These are phyloP conservation scores for Cyathus striatus DNA, from an alignment of 768 basidiomycete species.

Conservation along the genomic window DNA sequence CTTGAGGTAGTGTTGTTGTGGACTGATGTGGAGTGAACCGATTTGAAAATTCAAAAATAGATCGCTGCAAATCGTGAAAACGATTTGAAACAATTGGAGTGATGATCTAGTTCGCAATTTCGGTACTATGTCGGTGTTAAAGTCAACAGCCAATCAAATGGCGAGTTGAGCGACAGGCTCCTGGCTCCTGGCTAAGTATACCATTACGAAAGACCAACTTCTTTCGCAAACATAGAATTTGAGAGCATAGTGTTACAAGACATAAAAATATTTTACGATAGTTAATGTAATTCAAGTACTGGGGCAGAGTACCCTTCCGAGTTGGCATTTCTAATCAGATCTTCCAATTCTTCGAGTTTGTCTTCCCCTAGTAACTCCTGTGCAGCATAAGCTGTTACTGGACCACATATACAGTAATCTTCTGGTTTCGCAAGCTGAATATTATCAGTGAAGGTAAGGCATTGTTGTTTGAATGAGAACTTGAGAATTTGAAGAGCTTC, in stretches of 20 bases:
- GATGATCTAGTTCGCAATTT: neutral
- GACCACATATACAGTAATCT: neutral
- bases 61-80: neutral
- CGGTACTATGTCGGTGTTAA: neutral
- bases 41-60: neutral
- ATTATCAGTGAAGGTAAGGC: neutral
- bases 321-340: neutral
- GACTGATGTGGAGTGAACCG: neutral
- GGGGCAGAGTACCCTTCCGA: neutral
- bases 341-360: neutral
- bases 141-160: neutral
- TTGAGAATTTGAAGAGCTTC: conserved; percentile 26
- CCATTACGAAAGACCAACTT: neutral
- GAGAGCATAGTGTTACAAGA: no score
- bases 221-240: neutral
- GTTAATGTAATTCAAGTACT: neutral
- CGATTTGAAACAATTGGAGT: neutral
- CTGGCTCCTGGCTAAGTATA: no score
- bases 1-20: neutral
- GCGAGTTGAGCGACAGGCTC: no score
- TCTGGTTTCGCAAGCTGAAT: neutral
- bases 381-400: neutral
- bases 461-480: conserved; percentile 3
- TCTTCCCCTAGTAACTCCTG: neutral
- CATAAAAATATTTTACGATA: no score